Evolutionary conservation across 2,329 filamentous ascomycete species (phyloP), one percentile per base, ranked within the genome.

Genomic region (Lachnellula subtilissima): DNA sequence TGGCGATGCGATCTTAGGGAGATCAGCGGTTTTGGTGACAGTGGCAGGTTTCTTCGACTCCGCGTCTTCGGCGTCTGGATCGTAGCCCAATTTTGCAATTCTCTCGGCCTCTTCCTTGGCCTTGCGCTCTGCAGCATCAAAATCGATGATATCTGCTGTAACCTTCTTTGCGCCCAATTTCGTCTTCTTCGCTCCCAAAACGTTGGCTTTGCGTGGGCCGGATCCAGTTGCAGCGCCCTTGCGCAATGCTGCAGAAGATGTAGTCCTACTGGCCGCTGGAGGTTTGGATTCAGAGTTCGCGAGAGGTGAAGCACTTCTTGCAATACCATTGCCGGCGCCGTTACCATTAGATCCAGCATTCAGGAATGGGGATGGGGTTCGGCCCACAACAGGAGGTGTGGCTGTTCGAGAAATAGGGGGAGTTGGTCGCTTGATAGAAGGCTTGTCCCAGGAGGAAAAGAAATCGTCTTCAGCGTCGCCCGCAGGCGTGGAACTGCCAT

Each of bases 381-480:
- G 87, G 67, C 87, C 87, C 64, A 89, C 81, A 11, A 89, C 83
- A 3, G 89, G 87, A 14, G 93, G 93, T 2, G 94, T 97, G 51
- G 85, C 86, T 45, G 90, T 94, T 69, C 94, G 87, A 39, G 93
- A 97, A 45, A 94, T 83, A 15, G 94, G 93, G 64, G 96, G 96
- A 62, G 91, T 97, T 37, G 93, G 93, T 66, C 91, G 86, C 80
- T 97, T 99, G 75, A 99, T 95, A 4, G 91, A 84, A 22, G 94
- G 94, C 77, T 97, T 97, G 70, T 97, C 94, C 94, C 93, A 99
- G 0, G 91, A 97, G 9, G 93, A 96, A 76, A 99, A 99, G 79
- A 99, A 99, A 72, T 97, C 94, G 69, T 97, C 92, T 19, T 87
- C 86, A 22, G 83, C 80, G 64, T 96, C 91, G 64, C 85, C 88